Percentiles rank a stretch among this genome's conserved stretches.
Evolutionary conservation across 108 stramenopile genomes (phyloP).

Genomic region (Cyclotella baltica): DNA sequence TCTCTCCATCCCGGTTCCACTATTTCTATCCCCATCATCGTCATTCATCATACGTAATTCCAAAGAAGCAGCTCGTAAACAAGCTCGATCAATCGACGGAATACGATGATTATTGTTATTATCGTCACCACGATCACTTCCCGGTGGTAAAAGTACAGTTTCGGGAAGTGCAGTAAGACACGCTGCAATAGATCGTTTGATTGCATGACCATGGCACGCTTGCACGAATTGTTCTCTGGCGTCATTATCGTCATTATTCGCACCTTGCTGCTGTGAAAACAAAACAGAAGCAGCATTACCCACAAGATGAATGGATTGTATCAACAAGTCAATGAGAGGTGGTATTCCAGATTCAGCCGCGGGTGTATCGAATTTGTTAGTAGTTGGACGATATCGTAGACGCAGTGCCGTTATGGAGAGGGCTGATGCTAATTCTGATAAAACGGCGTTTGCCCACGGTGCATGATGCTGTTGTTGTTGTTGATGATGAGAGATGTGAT

Average conservation of each 20-base stretch:
- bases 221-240: conserved; percentile 10
- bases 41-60: conserved; percentile 58
- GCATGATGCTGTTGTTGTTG: conserved; percentile 1
- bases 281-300: conserved; percentile 11
- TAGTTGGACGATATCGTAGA: conserved; percentile 63
- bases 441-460: conserved; percentile 51
- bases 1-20: conserved; percentile 57
- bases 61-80: conserved; percentile 62
- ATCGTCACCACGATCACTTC: conserved; percentile 63
- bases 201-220: conserved; percentile 26
- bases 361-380: conserved; percentile 33
- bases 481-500: conserved; percentile 19
- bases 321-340: conserved; percentile 66
- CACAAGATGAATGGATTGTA: conserved; percentile 44
- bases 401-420: conserved; percentile 66
- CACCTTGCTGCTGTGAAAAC: not conserved
- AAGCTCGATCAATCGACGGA: conserved; percentile 79
- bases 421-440: conserved; percentile 68
- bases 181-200: conserved; percentile 41
- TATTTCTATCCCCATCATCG: not conserved
- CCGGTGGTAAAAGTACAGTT: conserved; percentile 66
- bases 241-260: not conserved
- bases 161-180: conserved; percentile 71
- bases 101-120: conserved; percentile 54
- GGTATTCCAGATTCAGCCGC: conserved; percentile 42